Percentiles rank a stretch among this genome's conserved stretches.
Evolutionary conservation across 2,329 filamentous ascomycete genomes (phyloP).

Genomic region (Apiospora marii): DNA sequence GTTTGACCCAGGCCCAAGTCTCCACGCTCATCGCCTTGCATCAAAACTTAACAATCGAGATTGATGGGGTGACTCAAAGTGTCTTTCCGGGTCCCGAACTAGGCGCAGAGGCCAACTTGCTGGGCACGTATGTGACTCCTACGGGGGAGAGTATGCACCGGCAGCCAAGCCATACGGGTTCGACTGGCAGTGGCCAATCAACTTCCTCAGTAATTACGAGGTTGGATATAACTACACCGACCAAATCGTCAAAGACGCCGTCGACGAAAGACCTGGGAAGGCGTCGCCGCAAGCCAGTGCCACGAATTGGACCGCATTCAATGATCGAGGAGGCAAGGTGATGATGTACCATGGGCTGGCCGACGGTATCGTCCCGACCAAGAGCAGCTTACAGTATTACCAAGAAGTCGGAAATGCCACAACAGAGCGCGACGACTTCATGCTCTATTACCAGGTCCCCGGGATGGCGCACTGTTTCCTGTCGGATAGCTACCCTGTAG

Average conservation of each 20-base stretch:
- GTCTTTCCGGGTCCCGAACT: constrained; percentile 36
- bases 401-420: constrained; percentile 39
- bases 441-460: constrained; percentile 55
- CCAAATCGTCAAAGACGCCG: constrained; percentile 39
- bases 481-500: constrained; percentile 29
- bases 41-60: constrained; percentile 37
- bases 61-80: constrained; percentile 28
- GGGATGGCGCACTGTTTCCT: constrained; percentile 56
- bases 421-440: constrained; percentile 48
- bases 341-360: constrained; percentile 47
- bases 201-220: constrained; percentile 30
- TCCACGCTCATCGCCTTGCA: constrained; percentile 41
- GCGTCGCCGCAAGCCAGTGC: constrained; percentile 36
- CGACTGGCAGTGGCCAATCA: constrained; percentile 32
- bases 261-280: constrained; percentile 37
- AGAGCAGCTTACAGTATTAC: constrained; percentile 38
- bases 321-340: constrained; percentile 44
- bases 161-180: neutral
- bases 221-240: constrained; percentile 39
- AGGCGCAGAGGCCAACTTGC: constrained; percentile 33
- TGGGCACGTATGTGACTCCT: neutral
- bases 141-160: neutral
- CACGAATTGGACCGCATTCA: constrained; percentile 39
- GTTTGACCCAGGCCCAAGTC: constrained; percentile 51
- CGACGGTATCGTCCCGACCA: constrained; percentile 44